These are phyloP conservation scores for Sporothrix humicola DNA, from an alignment of 2,329 filamentous ascomycete genomes.

Conservation along the genomic window DNA sequence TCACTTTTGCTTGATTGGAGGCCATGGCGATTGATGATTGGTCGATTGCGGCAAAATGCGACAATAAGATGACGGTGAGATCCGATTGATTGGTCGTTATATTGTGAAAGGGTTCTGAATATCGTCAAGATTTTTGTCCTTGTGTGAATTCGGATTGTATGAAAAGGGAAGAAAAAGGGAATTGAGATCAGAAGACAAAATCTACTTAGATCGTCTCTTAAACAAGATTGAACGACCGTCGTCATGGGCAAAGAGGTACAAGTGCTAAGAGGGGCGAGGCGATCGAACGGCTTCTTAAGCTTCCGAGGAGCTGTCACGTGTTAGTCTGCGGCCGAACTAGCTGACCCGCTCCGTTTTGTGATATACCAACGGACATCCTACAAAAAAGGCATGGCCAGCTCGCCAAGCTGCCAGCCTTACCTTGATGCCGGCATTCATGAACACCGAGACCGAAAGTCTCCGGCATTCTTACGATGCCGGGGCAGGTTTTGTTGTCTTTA, in stretches of 20 bases:
- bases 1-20: slow-evolving; percentile 29
- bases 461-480: not conserved
- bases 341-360: slow-evolving; percentile 28
- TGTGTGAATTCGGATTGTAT: not conserved
- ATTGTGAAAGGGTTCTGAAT: not conserved
- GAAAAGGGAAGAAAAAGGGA: not conserved
- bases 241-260: slow-evolving; percentile 2
- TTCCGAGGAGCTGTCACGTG: slow-evolving; percentile 24
- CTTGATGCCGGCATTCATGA: not conserved
- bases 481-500: not conserved
- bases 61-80: not conserved
- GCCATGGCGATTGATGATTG: not conserved
- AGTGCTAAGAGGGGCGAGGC: not conserved
- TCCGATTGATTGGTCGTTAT: not conserved
- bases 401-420: not conserved
- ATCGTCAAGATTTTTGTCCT: not conserved
- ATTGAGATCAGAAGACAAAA: not conserved
- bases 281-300: slow-evolving; percentile 15
- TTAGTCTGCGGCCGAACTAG: not conserved
- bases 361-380: slow-evolving; percentile 13
- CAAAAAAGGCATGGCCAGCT: not conserved
- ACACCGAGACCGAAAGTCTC: slow-evolving; percentile 15
- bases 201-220: slow-evolving; percentile 1
- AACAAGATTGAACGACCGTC: not conserved
- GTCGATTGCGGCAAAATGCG: not conserved